Conservation (phyloP, 352 stramenopile genomes). For the Phytophthora vignae region DNA sequence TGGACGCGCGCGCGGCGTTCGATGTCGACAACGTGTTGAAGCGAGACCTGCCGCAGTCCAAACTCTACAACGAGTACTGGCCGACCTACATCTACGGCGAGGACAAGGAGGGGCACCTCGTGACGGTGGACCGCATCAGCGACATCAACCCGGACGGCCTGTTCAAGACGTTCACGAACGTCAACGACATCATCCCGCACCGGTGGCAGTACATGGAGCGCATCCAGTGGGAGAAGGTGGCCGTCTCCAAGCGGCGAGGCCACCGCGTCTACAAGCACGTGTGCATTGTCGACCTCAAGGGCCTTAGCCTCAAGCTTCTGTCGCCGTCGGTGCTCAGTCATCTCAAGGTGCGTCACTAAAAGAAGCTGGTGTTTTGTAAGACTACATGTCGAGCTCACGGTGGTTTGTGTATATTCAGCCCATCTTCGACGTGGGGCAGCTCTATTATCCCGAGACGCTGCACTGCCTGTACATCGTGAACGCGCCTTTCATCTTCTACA, state of each 20-base stretch:
- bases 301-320: slow-evolving; percentile 73
- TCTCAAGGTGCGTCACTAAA: slow-evolving; percentile 54
- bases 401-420: slow-evolving; percentile 40
- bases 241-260: slow-evolving; percentile 68
- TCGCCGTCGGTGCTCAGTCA: slow-evolving; percentile 63
- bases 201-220: slow-evolving; percentile 83
- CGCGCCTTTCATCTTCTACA: slow-evolving; percentile 83
- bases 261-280: slow-evolving; percentile 86
- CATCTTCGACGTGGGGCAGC: slow-evolving; percentile 81
- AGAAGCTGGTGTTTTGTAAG: background rate
- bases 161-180: slow-evolving; percentile 60
- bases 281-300: slow-evolving; percentile 81
- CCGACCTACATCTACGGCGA: slow-evolving; percentile 71
- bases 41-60: slow-evolving; percentile 59
- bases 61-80: slow-evolving; percentile 77
- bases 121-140: slow-evolving; percentile 69
- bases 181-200: slow-evolving; percentile 70
- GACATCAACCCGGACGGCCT: slow-evolving; percentile 75
- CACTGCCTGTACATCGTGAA: slow-evolving; percentile 85
- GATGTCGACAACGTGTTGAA: slow-evolving; percentile 61
- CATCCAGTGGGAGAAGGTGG: slow-evolving; percentile 80
- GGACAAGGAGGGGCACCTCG: slow-evolving; percentile 75
- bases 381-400: background rate
- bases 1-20: slow-evolving; percentile 59
- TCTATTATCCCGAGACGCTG: slow-evolving; percentile 86